These are phyloP conservation scores for Zopfochytrium polystomum DNA, from an alignment of 371 early-diverging fungal genomes.

Conservation along the genomic window DNA sequence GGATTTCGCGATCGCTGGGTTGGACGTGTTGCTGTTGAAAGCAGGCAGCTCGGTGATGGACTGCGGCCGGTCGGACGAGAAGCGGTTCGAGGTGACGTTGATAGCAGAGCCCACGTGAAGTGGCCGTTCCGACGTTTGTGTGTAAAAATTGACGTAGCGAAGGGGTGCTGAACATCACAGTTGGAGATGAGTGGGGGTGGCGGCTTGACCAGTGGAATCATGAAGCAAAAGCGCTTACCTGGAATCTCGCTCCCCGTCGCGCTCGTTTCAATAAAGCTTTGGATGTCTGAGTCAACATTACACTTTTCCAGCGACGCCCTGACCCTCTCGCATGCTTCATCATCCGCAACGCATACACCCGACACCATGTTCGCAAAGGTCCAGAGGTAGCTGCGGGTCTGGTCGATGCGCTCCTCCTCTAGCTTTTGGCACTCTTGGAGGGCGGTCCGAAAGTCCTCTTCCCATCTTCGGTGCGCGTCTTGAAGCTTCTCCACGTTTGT, in stretches of 20 bases:
- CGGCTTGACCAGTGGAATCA: background rate
- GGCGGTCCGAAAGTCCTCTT: constrained; percentile 61
- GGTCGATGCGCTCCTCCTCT: constrained; percentile 87
- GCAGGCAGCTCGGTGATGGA: background rate
- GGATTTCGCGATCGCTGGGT: background rate
- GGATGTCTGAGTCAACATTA: constrained; percentile 68
- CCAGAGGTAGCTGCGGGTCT: constrained; percentile 72
- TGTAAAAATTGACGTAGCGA: constrained; percentile 42
- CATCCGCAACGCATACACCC: constrained; percentile 77
- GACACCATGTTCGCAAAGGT: constrained; percentile 84
- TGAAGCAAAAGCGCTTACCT: constrained; percentile 26
- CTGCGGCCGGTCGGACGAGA: background rate
- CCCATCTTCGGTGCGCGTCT: constrained; percentile 71
- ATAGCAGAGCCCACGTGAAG: no score
- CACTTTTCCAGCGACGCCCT: constrained; percentile 66
- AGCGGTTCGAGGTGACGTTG: no score
- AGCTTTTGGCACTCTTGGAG: constrained; percentile 67
- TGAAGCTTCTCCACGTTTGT: constrained; percentile 59
- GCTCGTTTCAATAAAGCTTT: constrained; percentile 62
- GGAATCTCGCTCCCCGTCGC: constrained; percentile 69
- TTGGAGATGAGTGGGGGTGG: background rate
- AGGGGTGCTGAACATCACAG: no score
- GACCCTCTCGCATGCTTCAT: constrained; percentile 81
- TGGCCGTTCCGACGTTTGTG: constrained; percentile 20
- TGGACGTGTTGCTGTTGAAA: background rate